These are phyloP conservation scores for Fraxinus xanthoxyloides DNA, from an alignment of 305 asterid species.

Conservation along the genomic window DNA sequence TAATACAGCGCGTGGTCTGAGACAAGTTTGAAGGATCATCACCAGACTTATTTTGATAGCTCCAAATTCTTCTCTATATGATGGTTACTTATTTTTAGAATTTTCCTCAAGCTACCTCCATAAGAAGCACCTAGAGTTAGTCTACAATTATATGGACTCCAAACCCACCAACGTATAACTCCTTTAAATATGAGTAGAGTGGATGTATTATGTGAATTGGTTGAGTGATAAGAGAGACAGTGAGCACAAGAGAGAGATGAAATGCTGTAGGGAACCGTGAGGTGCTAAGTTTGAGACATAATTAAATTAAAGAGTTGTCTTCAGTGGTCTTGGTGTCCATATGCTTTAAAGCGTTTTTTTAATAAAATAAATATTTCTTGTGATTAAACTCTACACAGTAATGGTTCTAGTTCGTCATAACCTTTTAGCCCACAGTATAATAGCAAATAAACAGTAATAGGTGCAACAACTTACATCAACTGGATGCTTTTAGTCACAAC, in stretches of 20 bases:
- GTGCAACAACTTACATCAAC: constrained; percentile 45
- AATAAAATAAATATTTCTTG: neutral
- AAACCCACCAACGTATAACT: no score
- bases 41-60: neutral
- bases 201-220: neutral
- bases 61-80: neutral
- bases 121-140: neutral
- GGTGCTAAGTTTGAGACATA: neutral
- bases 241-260: neutral
- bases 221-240: neutral
- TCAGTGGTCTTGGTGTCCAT: neutral
- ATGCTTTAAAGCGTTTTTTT: neutral
- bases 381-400: neutral
- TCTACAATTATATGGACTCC: neutral
- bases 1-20: neutral
- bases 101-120: no score
- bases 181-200: no score
- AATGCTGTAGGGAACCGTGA: neutral
- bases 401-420: neutral
- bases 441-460: neutral
- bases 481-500: constrained; percentile 25
- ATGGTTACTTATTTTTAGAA: no score
- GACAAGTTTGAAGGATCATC: neutral
- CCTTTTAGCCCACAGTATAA: neutral
- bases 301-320: no score